Percentiles rank a stretch among this genome's conserved stretches.
Conservation (phyloP, 495 filamentous ascomycete species). For the Acidomyces sp. region DNA sequence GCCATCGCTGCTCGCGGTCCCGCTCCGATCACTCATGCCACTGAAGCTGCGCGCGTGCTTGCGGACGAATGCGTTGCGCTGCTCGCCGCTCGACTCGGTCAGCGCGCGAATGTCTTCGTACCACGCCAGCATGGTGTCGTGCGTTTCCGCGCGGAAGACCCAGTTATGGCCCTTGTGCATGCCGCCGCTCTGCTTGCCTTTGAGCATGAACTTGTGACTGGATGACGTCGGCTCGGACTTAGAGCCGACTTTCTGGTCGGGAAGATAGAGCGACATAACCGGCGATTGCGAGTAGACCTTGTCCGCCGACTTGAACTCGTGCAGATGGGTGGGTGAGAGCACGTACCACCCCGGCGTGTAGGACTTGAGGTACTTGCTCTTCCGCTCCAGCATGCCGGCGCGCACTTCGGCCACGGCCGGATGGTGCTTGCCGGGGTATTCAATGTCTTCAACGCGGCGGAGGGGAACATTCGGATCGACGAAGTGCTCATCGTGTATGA, state of each 20-base stretch:
- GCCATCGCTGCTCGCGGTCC: slow-evolving; percentile 57
- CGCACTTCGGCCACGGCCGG: slow-evolving; percentile 75
- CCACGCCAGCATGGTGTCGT: slow-evolving; percentile 96
- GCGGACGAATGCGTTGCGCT: slow-evolving; percentile 73
- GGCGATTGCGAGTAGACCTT: slow-evolving; percentile 56
- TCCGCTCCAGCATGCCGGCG: slow-evolving; percentile 83
- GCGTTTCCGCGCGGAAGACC: slow-evolving; percentile 91
- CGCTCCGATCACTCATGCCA: slow-evolving; percentile 49
- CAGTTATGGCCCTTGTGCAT: slow-evolving; percentile 95
- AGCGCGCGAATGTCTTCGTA: slow-evolving; percentile 81
- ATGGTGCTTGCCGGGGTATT: slow-evolving; percentile 87
- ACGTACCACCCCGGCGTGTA: slow-evolving; percentile 98
- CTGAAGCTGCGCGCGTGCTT: slow-evolving; percentile 64
- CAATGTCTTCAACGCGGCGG: slow-evolving; percentile 66
- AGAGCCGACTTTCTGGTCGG: slow-evolving; percentile 88
- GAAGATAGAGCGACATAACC: slow-evolving; percentile 90
- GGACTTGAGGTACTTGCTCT: slow-evolving; percentile 97
- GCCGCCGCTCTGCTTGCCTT: slow-evolving; percentile 81
- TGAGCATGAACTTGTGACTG: slow-evolving; percentile 97
- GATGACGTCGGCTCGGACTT: slow-evolving; percentile 71
- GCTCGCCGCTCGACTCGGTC: slow-evolving; percentile 78
- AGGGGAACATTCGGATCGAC: slow-evolving; percentile 74
- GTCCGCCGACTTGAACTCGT: slow-evolving; percentile 93
- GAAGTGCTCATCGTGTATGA: slow-evolving; percentile 71
- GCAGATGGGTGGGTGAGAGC: slow-evolving; percentile 85